Base-by-base conservation (phyloP, 805 yeast genomes). In the Tanozyma kutaoensis region DNA sequence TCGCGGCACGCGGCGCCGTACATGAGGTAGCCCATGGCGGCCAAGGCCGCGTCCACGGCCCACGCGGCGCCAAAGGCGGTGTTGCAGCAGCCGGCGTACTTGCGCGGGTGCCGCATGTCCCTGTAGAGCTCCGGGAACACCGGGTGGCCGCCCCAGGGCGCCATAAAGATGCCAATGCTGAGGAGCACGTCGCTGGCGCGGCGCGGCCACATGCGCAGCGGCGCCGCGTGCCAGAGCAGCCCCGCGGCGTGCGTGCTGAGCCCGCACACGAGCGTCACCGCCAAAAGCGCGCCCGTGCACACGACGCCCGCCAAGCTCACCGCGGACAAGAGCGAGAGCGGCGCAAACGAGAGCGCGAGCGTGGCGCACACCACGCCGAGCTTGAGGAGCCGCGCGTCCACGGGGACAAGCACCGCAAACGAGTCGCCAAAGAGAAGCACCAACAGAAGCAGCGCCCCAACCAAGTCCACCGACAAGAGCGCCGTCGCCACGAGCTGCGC, bases 91-190 rank as follows among this genome's bases (percentile, higher is more conserved):
- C 46, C 43, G n/a, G 46, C 37, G 45, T 69, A 79, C 40, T 76
- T 72, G 15, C 53, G 36, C 3, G 88, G 86, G 37, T 72, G 77
- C 28, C 79, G 61, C 78, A 79, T 74, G 47, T 79, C 93, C 20
- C 72, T 62, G 45, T 72, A 74, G 28, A 79, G 58, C 37, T 79
- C 79, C 3, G 91, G 91, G 42, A 79, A 80, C 15, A 80, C 69
- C 4, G 91, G 82, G 50, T 80, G 91, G 0, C 91, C 88, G 5
- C 91, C 85, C 59, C 79, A 80, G 1, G 88, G 86, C 4, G 86
- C 77, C 62, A 75, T 62, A 33, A 73, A 62, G 28, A 75, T 72
- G 9, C 81, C 81, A 26, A 72, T 55, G 1, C 77, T 65, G 20
- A 71, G 48, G 8, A 69, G 42, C 8, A 73, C 36, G 26, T 58